Evolutionary conservation across 2,329 filamentous ascomycete genomes (phyloP), one percentile per base, ranked within the genome.

Genomic region (Monosporascus sp.): DNA sequence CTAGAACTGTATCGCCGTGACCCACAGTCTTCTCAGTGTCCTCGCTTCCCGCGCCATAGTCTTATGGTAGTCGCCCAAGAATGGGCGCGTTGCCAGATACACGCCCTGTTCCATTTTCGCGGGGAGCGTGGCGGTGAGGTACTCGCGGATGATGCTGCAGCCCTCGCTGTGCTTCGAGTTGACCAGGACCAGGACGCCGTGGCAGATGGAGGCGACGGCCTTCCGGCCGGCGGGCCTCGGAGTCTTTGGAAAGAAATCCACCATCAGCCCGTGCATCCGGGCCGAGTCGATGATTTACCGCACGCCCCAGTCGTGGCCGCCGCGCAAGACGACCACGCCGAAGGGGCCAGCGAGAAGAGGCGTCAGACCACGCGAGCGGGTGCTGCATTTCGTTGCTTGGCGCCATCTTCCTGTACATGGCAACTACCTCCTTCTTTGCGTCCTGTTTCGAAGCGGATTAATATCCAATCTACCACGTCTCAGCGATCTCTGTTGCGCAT

Each of bases 61-160:
- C 71, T 81, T 81, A 63, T 80, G 81, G 57, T 81, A 81, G 52
- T 81, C 78, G 3, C 78, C 78, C 14, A 81, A 61, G 43, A 79
- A 74, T 2, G 67, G 63, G 38, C 75, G 67, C 3, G 78, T 81
- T 3, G 71, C 69, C 71, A 76, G 78, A 54, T 74, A 81, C 1
- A 75, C 75, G 19, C 69, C 50, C 56, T 77, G 73, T 62, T 81
- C 78, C 60, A 80, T 79, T 24, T 69, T 63, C 0, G 70, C 70
- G 0, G 78, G 78, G 45, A 81, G 64, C 0, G 78, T 72, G 1
- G 78, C 80, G 6, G 78, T 81, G 3, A 60, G 63, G 55, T 72
- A 76, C 31, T 77, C 73, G 49, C 74, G 69, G 24, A 81, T 64
- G 3, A 80, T 67, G 54, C 76, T 79, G 55, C 69, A 72, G 27